Evolutionary conservation across 2,329 filamentous ascomycete species (phyloP), one percentile per base, ranked within the genome.

Genomic region (Fusarium piperis): DNA sequence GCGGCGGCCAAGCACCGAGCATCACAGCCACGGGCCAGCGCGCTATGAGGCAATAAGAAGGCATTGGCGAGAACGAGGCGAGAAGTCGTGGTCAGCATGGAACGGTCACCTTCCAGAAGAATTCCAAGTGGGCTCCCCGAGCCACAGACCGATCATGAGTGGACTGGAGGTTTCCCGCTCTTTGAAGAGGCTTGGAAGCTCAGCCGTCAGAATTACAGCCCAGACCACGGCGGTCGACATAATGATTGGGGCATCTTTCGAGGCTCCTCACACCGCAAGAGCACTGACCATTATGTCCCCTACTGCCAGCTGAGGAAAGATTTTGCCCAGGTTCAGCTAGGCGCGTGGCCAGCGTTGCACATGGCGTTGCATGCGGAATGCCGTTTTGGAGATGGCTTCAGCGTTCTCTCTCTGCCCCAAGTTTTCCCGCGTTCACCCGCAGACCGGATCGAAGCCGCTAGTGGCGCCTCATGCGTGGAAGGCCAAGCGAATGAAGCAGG

Each of bases 51-150:
- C 33, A 48, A 33, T n/a, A 44, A 32, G 23, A 44, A 30, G 20
- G 41, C 20, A 72, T 61, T 66, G 58, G 68, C 46, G 55, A 44
- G 44, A 59, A 58, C 59, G 36, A 56, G 28, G 32, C 61, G 55
- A 62, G 32, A 30, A 13, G 32, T 23, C 64, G 62, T 66, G 65
- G 65, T 28, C 68, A 46, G 30, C 35, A 67, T 70, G 72, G 65
- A 67, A 62, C 66, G 55, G 58, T 59, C 63, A 53, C 63, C 72
- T 77, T 77, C 75, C 64, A 77, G 75, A 77, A 77, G 59, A 71
- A 67, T 77, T 77, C 75, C 48, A 75, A 56, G 64, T 70, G 74
- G 71, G 65, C 61, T 38, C 44, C 61, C 59, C 59, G 52, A 55
- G 55, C 67, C 39, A 56, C 58, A 65, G 30, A 53, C 30, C 63